Evolutionary conservation across 768 basidiomycete species (phyloP), one percentile per base, ranked within the genome.

Genomic region (Gloeopeniophorella convolvens): DNA sequence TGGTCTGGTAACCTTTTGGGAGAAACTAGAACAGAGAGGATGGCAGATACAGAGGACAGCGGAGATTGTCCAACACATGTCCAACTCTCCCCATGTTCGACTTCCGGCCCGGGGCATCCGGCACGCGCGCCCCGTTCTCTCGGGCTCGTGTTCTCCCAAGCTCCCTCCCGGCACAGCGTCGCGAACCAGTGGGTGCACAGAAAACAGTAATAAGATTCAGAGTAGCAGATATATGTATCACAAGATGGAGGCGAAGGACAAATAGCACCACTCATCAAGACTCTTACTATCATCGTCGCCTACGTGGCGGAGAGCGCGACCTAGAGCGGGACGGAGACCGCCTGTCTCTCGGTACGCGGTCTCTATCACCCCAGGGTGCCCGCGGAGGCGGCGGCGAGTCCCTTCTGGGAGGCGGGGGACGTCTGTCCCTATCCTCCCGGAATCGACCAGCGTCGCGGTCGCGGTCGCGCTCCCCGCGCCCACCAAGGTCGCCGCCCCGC

Each of bases 351-450:
- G 47, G 34, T 26, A 63, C 68, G 5, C 64, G 56, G 32, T 70
- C 69, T 23, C 76, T 67, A 12, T 70, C 65, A 28, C 75, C 73
- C 43, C 66, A 49, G 11, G 49, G 41, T 56, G 54, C 44, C 40
- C 56, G 31, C 54, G 31, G 52, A 44, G 76, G 76, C 0, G 81
- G 78, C 3, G 70, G 70, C 4, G 79, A 75, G 26, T 71, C 69
- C 43, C 70, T 62, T 24, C 72, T 59, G 6, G 67, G 72, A 1
- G 59, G 65, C 13, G 69, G 68, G 5, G 65, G 68, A 41, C 71
- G 65, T 39, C 74, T 60, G n/a, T 76, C 74, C 13, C 74, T 74
- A 11, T 77, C 79, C 15, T 76, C 68, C 18, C 80, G 72, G 5
- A 70, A 69, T 24, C 73, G 72, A 18, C 67, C 58, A 5, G 66